phyloP scores from a whole-genome alignment of 2,329 filamentous ascomycete species.

The Pseudocercospora eumusae region DNA sequence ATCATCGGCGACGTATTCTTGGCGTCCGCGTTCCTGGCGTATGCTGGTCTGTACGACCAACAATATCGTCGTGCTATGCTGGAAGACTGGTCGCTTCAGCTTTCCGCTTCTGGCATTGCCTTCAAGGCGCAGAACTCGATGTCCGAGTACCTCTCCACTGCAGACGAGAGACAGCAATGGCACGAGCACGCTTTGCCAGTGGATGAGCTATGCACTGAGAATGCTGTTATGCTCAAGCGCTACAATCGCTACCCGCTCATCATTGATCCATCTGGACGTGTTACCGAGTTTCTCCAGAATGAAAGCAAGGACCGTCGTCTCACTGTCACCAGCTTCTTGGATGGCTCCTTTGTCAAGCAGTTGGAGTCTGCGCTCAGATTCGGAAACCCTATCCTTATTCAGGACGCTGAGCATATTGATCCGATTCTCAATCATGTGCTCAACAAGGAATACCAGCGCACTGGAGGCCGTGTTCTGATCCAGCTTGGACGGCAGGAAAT shows the following conservation, averaged over 20 bases:
- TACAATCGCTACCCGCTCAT: constrained; percentile 99
- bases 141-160: constrained; percentile 93
- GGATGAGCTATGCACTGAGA: constrained; percentile 97
- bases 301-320: constrained; percentile 91
- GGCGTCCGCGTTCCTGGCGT: constrained; percentile 95
- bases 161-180: constrained; percentile 92
- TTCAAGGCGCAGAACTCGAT: constrained; percentile 94
- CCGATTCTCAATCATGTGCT: constrained; percentile 97
- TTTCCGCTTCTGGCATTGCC: constrained; percentile 86
- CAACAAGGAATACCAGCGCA: constrained; percentile 99
- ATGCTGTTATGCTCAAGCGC: constrained; percentile 93
- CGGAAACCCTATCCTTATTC: constrained; percentile 96
- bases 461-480: constrained; percentile 94
- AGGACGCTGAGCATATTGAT: constrained; percentile 95
- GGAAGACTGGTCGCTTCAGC: constrained; percentile 94
- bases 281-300: constrained; percentile 91
- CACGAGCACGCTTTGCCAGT: constrained; percentile 91
- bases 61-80: constrained; percentile 97
- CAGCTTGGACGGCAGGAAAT: constrained; percentile 99
- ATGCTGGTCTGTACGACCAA: constrained; percentile 95
- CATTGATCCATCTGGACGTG: constrained; percentile 93
- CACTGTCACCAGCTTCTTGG: constrained; percentile 95
- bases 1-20: constrained; percentile 93
- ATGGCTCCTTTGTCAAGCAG: constrained; percentile 97
- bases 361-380: constrained; percentile 95